A percentile compares a stretch with the other conserved stretches of the same genome.
phyloP scores from a whole-genome alignment of 257 asterid genomes.

The Primulina eburnea region DNA sequence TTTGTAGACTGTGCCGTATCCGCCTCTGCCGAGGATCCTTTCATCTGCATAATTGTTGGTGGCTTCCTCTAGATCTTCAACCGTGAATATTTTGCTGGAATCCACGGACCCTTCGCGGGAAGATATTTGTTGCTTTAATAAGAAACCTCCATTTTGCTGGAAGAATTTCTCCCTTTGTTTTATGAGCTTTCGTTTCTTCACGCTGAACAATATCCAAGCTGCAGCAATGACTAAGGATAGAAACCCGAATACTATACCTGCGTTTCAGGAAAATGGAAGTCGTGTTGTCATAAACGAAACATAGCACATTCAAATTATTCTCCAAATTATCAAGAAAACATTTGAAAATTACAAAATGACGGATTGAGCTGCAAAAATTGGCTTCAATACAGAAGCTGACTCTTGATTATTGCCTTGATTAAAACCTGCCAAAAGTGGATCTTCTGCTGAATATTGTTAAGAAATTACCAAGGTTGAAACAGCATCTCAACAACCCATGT shows the following conservation, averaged over 20 bases:
- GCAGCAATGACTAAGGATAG: slow-evolving; percentile 44
- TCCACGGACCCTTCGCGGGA: slow-evolving; percentile 43
- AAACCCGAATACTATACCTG: slow-evolving; percentile 70
- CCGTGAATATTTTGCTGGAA: slow-evolving; percentile 54
- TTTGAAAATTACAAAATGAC: no score
- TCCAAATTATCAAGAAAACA: no score
- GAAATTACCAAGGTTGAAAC: no score
- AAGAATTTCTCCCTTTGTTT: slow-evolving; percentile 58
- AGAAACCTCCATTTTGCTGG: slow-evolving; percentile 70
- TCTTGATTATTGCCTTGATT: no score
- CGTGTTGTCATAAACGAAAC: neutral
- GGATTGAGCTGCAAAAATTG: no score
- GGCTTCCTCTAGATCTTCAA: slow-evolving; percentile 55
- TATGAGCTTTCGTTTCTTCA: slow-evolving; percentile 43
- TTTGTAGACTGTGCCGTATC: slow-evolving; percentile 68
- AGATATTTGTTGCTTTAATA: slow-evolving; percentile 53
- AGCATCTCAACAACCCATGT: no score
- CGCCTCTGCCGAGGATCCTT: slow-evolving; percentile 67
- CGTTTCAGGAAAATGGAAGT: slow-evolving; percentile 1
- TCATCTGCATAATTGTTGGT: slow-evolving; percentile 57
- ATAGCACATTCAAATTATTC: no score
- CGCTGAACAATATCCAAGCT: slow-evolving; percentile 51
- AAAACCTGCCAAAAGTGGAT: no score
- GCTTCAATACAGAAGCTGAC: no score
- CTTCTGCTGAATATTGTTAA: no score